Base-by-base conservation (phyloP, 306 rosid species). In the Pueraria montana region DNA sequence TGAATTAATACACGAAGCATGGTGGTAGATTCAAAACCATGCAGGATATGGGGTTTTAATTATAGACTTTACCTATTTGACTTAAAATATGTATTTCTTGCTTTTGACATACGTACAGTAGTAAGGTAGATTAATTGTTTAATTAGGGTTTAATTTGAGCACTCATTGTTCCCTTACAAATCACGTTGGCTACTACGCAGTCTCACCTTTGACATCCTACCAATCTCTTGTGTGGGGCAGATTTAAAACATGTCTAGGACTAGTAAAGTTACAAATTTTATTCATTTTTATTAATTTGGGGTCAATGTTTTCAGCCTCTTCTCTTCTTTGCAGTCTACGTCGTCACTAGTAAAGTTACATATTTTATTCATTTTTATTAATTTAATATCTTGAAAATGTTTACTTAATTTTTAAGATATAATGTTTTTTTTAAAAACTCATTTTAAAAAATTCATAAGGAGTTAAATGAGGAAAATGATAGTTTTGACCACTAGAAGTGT, bases 71-170 rank as follows among this genome's bases (percentile, higher is more conserved):
- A 43, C 32, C 55, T 42, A 43, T 21, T 69, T 69, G 75, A 69
- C 12, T 69, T 40, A 18, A n/a, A 36, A n/a, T 34, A 36, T 36
- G n/a, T 11, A 6, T 5, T 1, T 1, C 1, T 32, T 64, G 21
- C 23, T 32, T 64, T 65, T 65, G 14, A 36, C 26, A n/a, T 13
- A 6, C 16, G 8, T 12, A 4, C 14, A 14, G 1, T 30, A 32
- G 23, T 30, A 8, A 64, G 4, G 18, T 17, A 30, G 18, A 27
- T 64, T 64, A n/a, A n/a, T n/a, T n/a, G n/a, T n/a, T 2, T 64
- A n/a, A n/a, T 64, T 64, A 64, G 45, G 71, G 3, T 65, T 34
- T 65, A 18, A 67, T 38, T 66, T 42, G 34, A 68, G 34, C 53
- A 42, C 36, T 68, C 0, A n/a, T 38, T 10, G 27, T 10, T 65